Evolutionary conservation across 495 filamentous ascomycete genomes (phyloP), one percentile per base, ranked within the genome.

Genomic region (Aspergillus biplanus): DNA sequence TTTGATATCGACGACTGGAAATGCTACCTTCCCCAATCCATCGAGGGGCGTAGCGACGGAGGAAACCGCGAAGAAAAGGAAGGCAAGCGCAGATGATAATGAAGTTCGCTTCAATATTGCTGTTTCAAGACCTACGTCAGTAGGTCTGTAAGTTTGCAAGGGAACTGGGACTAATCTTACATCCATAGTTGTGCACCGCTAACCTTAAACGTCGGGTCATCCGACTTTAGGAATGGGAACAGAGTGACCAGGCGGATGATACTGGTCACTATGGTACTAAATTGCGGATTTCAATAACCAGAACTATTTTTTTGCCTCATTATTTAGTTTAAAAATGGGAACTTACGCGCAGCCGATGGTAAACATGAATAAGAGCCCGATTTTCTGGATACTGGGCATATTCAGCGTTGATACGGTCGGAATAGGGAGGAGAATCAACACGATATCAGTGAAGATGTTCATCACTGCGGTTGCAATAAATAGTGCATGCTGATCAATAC

Each of bases 361-460:
- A 60, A 74, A 74, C 49, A 74, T 69, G 16, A 64, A 27, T 4
- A 69, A 32, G 9, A 72, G 39, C 9, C 67, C 63, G 8, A 68
- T 5, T 46, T 74, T 74, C 56, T 72, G 67, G 7, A 67, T 54
- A 7, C 27, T 9, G 0, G 65, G 71, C 63, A 75, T 67, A 13
- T 65, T 62, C 4, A 75, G 58, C 0, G 58, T 44, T 37, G 54
- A 48, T 6, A 80, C 65, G 2, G 76, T 58, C 15, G 71, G 70
- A 1, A 78, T 58, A 0, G 77, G 76, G 3, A 78, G 60, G 4
- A 73, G n/a, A 2, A 78, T 70, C 15, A 80, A 53, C 8, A 72
- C 63, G 11, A 81, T n/a, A 33, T 81, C 77, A 13, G 68, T 78
- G 3, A 67, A 42, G 37, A 74, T 80, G 52, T 81, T 81, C 34